Base-by-base conservation (phyloP, 805 yeast species). In the Wickerhamomyces bisporus region DNA sequence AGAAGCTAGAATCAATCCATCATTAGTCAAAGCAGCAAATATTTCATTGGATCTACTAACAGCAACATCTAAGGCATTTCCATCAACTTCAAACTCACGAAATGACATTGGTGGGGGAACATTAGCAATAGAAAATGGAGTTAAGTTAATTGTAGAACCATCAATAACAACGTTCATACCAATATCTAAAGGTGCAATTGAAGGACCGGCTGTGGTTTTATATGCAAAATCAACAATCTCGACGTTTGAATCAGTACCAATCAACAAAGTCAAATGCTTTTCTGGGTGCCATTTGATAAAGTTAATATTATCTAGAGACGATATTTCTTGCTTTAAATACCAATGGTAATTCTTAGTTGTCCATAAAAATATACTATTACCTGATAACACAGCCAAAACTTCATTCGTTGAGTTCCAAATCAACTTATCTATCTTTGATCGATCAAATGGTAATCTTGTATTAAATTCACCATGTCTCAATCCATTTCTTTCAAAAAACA, bases 41-140 rank as follows among this genome's bases (percentile, higher is more conserved):
- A 56, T 47, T 36, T 71, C 74, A 57, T 83, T 86, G 10, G 76
- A 65, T 35, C 70, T 60, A 43, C 81, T 75, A 5, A 79, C 74
- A 1, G 95, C 83, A 30, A 76, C 73, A 51, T 83, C 86, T 16
- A 70, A 57, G 7, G 87, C 77, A 40, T 75, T 75, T 1, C 64
- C 67, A 8, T 66, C 68, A 11, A 78, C 63, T 9, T 71, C 75
- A 35, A 86, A 60, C 34, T 79, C 85, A 41, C 94, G 71, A 54
- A 72, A 81, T 18, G 86, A 73, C 55, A 86, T 77, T 30, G 99
- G 99, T 1, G 99, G 99, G 4, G 99, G 99, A 10, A 87, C 91
- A 55, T 81, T 87, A 2, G 96, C 95, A 23, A 80, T 56, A 1
- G 83, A 71, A 26, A 93, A 67, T 0, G 98, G 97, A 0, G 98